Percentiles rank a stretch among this genome's conserved stretches.
Evolutionary conservation across 306 rosid species (phyloP).

Genomic region (Arachis hypogaea): DNA sequence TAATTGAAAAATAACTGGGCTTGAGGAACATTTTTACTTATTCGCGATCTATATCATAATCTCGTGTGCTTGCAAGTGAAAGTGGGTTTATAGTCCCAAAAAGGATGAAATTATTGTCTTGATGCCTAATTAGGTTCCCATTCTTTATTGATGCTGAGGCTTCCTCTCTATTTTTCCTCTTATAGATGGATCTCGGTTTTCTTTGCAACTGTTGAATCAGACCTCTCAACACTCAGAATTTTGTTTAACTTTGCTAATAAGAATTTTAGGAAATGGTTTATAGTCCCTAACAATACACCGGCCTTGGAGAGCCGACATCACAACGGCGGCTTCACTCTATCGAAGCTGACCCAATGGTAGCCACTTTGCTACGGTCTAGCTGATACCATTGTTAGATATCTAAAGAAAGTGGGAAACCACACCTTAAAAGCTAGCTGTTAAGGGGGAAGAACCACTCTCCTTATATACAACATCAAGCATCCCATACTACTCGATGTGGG

Average conservation of each 20-base stretch:
- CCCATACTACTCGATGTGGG: too few relatives aligned
- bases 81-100: not conserved
- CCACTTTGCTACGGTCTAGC: too few relatives aligned
- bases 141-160: not conserved
- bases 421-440: too few relatives aligned
- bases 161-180: not conserved
- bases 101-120: not conserved
- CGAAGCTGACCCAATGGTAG: too few relatives aligned
- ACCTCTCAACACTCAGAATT: not conserved
- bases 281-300: too few relatives aligned
- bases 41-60: not conserved
- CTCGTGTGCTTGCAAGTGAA: not conserved
- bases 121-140: not conserved
- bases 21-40: not conserved
- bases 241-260: not conserved
- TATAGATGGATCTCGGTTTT: not conserved
- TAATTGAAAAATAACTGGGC: too few relatives aligned
- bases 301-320: too few relatives aligned
- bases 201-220: conserved; percentile 5
- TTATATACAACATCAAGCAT: too few relatives aligned
- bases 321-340: too few relatives aligned
- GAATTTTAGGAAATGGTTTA: conserved; percentile 1
- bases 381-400: too few relatives aligned
- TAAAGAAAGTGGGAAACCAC: too few relatives aligned
- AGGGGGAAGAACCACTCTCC: too few relatives aligned